A percentile compares a stretch with the other conserved stretches of the same genome.
Evolutionary conservation across 2,329 filamentous ascomycete genomes (phyloP).

Genomic region (Fusarium chuoi): DNA sequence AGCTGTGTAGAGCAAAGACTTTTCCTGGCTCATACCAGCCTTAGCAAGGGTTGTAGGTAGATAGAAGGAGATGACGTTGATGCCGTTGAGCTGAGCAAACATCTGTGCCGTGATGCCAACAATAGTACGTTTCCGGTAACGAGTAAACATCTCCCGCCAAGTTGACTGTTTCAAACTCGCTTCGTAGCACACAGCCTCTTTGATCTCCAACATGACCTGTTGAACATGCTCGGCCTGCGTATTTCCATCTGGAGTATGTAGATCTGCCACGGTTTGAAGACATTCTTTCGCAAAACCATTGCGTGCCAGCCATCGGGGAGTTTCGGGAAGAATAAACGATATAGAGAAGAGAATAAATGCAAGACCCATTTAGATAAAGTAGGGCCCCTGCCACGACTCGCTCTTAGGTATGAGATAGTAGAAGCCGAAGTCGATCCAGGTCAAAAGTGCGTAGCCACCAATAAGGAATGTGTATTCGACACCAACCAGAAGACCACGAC

Average conservation of each 20-base stretch:
- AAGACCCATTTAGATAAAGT: not conserved
- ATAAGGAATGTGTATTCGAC: not conserved
- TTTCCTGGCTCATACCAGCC: not conserved
- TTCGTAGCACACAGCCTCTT: not conserved
- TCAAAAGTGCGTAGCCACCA: not conserved
- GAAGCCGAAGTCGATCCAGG: not conserved
- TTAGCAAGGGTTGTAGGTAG: not conserved
- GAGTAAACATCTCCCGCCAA: conserved; percentile 52
- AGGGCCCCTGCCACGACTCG: not conserved
- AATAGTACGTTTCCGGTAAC: conserved; percentile 48
- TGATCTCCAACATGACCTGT: not conserved
- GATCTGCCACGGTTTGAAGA: not conserved
- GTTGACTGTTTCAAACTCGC: not conserved
- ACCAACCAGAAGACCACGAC: not conserved
- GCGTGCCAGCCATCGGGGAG: not conserved
- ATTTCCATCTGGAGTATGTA: not conserved
- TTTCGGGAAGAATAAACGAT: not conserved
- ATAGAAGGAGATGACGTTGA: not conserved
- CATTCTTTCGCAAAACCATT: not conserved
- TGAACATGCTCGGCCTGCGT: not conserved
- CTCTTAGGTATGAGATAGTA: not conserved
- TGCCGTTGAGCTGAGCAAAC: not conserved
- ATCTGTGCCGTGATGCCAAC: not conserved
- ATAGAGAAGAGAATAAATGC: not conserved
- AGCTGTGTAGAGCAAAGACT: not conserved